A percentile compares a stretch with the other conserved stretches of the same genome.
These are phyloP conservation scores for Tuber umbilicatum DNA, from an alignment of 495 filamentous ascomycete species.

Conservation along the genomic window DNA sequence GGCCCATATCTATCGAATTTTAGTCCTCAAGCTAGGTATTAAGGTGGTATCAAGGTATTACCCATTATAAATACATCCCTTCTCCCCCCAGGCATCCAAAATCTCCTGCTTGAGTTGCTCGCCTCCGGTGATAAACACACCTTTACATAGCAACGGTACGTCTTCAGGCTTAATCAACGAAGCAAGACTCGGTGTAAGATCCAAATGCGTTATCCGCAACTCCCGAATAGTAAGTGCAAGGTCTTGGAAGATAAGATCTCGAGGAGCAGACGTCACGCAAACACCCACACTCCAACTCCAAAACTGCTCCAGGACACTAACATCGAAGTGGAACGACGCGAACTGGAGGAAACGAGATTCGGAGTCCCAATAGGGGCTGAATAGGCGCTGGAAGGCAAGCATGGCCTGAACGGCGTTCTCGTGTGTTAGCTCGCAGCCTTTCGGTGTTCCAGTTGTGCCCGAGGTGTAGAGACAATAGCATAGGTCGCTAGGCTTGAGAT, in stretches of 20 bases:
- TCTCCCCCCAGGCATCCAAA: conserved; percentile 60
- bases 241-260: conserved; percentile 72
- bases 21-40: conserved; percentile 12
- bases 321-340: conserved; percentile 82
- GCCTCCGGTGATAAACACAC: conserved; percentile 71
- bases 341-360: conserved; percentile 77
- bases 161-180: conserved; percentile 57
- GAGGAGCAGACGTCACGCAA: conserved; percentile 66
- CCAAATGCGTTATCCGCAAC: conserved; percentile 77
- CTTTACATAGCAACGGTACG: conserved; percentile 59
- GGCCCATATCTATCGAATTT: conserved; percentile 56
- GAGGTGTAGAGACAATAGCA: conserved; percentile 76
- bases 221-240: conserved; percentile 60
- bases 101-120: conserved; percentile 68
- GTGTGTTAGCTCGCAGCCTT: conserved; percentile 70
- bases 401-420: conserved; percentile 70
- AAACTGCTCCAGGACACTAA: conserved; percentile 79
- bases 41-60: conserved; percentile 39
- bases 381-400: conserved; percentile 64
- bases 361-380: conserved; percentile 59
- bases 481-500: conserved; percentile 47
- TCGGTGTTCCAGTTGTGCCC: conserved; percentile 73
- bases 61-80: conserved; percentile 63
- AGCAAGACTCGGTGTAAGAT: conserved; percentile 67
- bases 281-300: conserved; percentile 86